These are phyloP conservation scores for Leccinum truebloodii DNA, from an alignment of 768 basidiomycete species.

Conservation along the genomic window DNA sequence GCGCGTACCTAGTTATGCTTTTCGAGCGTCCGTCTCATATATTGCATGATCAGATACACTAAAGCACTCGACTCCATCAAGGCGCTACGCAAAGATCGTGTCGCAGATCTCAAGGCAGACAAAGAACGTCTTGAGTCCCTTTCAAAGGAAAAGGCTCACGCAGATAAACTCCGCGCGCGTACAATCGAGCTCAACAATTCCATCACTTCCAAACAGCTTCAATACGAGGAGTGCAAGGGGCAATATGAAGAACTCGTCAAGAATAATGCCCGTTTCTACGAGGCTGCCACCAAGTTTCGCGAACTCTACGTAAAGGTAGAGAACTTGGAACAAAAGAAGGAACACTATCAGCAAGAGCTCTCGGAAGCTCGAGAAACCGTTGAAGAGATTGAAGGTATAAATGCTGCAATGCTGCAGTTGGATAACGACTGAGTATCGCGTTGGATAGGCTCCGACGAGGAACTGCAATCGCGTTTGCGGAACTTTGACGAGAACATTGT, in stretches of 20 bases:
- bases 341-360: constrained; percentile 61
- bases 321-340: constrained; percentile 59
- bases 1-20: constrained; percentile 39
- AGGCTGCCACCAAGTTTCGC: constrained; percentile 81
- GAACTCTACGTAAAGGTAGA: constrained; percentile 78
- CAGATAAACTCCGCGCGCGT: constrained; percentile 77
- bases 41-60: constrained; percentile 76
- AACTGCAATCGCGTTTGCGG: constrained; percentile 56
- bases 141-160: constrained; percentile 77
- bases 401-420: not conserved
- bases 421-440: not conserved
- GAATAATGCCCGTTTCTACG: constrained; percentile 78
- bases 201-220: constrained; percentile 70
- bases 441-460: constrained; percentile 66
- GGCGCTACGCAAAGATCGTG: constrained; percentile 82
- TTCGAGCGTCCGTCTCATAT: not conserved
- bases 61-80: constrained; percentile 96
- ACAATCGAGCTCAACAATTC: constrained; percentile 58
- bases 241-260: constrained; percentile 64
- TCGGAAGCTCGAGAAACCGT: constrained; percentile 62
- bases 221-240: constrained; percentile 70
- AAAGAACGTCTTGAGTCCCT: constrained; percentile 81
- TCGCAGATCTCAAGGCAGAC: constrained; percentile 90
- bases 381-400: constrained; percentile 62
- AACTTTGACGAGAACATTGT: constrained; percentile 62